Conservation (phyloP, 441 rosid genomes). For the Omphalea diandra region DNA sequence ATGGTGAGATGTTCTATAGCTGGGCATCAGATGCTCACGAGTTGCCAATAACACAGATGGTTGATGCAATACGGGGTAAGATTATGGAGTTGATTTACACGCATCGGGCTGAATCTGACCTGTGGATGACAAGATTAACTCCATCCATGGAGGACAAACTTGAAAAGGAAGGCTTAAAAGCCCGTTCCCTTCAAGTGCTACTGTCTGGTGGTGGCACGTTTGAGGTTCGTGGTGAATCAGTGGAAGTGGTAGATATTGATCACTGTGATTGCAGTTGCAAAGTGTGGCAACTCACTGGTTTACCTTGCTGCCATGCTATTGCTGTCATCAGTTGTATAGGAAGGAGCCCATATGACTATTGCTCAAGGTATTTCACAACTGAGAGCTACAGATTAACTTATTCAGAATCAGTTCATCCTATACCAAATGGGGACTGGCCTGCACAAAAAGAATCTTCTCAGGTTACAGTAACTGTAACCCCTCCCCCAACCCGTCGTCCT, state of each 20-base stretch:
- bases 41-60: slow-evolving; percentile 89
- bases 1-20: slow-evolving; percentile 73
- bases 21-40: slow-evolving; percentile 84
- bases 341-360: slow-evolving; percentile 63
- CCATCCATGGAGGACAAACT: slow-evolving; percentile 80
- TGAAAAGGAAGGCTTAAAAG: slow-evolving; percentile 55
- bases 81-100: slow-evolving; percentile 63
- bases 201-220: slow-evolving; percentile 53
- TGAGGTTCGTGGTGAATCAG: slow-evolving; percentile 81
- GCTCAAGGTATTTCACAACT: slow-evolving; percentile 65
- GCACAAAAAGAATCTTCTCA: slow-evolving; percentile 51
- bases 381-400: slow-evolving; percentile 73
- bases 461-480: slow-evolving; percentile 61
- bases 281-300: slow-evolving; percentile 78
- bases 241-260: slow-evolving; percentile 67
- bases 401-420: slow-evolving; percentile 60
- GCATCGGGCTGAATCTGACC: slow-evolving; percentile 46
- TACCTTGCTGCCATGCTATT: slow-evolving; percentile 79
- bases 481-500: slow-evolving; percentile 85
- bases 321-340: slow-evolving; percentile 61
- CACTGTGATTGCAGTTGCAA: slow-evolving; percentile 84
- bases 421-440: slow-evolving; percentile 49
- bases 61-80: slow-evolving; percentile 68
- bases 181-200: slow-evolving; percentile 52
- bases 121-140: slow-evolving; percentile 62